Percentiles rank a stretch among this genome's conserved stretches.
Conservation (phyloP, 306 rosid species). For the Argentina anserina region DNA sequence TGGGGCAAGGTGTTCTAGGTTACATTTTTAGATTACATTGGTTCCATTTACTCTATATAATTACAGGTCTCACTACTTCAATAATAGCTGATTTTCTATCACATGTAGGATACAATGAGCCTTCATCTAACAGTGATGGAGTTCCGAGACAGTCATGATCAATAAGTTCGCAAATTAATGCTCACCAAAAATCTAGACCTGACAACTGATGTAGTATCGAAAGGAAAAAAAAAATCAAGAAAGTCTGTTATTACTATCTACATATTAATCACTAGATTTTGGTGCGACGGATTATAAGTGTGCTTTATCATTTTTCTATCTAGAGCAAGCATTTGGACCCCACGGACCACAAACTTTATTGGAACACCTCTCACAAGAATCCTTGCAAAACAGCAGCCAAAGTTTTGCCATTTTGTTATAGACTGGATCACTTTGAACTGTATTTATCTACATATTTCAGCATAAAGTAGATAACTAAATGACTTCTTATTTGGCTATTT, state of each 20-base stretch:
- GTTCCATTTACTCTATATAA: background rate
- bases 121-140: background rate
- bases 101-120: background rate
- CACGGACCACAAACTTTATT: background rate
- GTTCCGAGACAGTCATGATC: background rate
- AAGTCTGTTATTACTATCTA: background rate
- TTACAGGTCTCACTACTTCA: background rate
- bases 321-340: background rate
- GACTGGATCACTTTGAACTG: background rate
- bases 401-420: background rate
- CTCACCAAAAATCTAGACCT: background rate
- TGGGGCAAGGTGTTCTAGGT: background rate
- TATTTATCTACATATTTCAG: background rate
- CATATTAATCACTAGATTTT: background rate
- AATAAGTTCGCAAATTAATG: background rate
- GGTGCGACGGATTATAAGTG: background rate
- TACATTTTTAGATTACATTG: background rate
- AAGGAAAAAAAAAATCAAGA: too few relatives aligned
- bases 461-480: background rate
- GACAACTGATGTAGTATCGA: background rate
- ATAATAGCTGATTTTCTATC: background rate
- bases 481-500: background rate
- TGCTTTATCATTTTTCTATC: background rate
- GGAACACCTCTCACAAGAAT: background rate
- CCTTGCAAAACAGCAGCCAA: background rate